A percentile compares a stretch with the other conserved stretches of the same genome.
Conservation (phyloP, 495 filamentous ascomycete genomes). For the Podospora pseudocomata region DNA sequence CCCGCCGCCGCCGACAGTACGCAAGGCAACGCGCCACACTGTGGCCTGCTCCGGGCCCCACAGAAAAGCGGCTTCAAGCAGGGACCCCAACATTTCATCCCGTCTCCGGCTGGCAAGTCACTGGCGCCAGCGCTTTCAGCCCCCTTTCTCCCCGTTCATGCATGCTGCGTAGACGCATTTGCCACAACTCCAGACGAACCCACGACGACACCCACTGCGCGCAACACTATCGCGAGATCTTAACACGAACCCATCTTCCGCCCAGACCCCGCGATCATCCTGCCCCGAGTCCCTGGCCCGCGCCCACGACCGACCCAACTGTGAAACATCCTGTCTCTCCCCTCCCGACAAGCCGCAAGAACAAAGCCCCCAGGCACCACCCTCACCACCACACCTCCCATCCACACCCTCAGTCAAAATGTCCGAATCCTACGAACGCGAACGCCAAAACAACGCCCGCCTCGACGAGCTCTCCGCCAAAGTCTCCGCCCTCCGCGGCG, state of each 20-base stretch:
- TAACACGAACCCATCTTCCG: not conserved
- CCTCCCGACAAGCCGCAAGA: not conserved
- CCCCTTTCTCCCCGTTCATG: conserved; percentile 4
- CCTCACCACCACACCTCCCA: conserved; percentile 7
- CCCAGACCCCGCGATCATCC: not conserved
- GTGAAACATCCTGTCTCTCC: not conserved
- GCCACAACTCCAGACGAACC: not conserved
- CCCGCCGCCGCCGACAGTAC: not conserved
- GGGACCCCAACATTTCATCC: not conserved
- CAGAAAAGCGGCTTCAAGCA: not conserved
- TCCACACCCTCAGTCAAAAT: conserved; percentile 45
- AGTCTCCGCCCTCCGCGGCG: conserved; percentile 83
- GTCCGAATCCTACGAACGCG: conserved; percentile 94
- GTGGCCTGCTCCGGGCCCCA: not conserved
- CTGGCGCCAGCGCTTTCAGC: not conserved
- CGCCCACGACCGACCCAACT: not conserved
- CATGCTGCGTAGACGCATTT: not conserved
- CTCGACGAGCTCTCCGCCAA: conserved; percentile 87
- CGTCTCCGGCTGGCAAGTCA: not conserved
- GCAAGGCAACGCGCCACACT: conserved; percentile 1
- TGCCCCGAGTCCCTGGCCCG: not conserved
- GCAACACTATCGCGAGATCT: not conserved
- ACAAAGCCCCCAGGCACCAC: not conserved
- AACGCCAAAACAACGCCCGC: conserved; percentile 93
- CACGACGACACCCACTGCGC: not conserved